Conservation (phyloP, 352 stramenopile genomes). For the Thalassiosira mediterranea region DNA sequence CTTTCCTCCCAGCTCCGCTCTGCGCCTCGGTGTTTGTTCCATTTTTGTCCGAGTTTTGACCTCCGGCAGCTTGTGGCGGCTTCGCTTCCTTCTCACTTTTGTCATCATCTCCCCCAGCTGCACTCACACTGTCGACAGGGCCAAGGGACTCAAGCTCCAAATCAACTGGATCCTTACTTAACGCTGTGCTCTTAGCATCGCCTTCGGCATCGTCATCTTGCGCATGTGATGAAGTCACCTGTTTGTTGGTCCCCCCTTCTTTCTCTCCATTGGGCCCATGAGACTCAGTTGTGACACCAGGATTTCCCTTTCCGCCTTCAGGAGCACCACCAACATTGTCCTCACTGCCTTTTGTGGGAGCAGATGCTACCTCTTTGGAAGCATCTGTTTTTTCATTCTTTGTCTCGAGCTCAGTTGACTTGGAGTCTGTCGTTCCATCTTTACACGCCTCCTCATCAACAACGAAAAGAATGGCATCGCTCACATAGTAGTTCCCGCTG, state of each 20-base stretch:
- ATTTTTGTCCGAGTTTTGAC: too few relatives aligned
- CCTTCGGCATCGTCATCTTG: neutral
- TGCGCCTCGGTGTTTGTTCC: too few relatives aligned
- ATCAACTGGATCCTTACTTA: too few relatives aligned
- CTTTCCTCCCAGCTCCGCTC: too few relatives aligned
- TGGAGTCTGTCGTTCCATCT: constrained; percentile 12
- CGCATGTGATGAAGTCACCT: neutral
- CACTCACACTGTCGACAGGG: too few relatives aligned
- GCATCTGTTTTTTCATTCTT: constrained; percentile 2
- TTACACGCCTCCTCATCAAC: constrained; percentile 17
- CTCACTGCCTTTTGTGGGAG: too few relatives aligned
- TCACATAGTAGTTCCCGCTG: constrained; percentile 27
- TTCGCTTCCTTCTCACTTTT: neutral
- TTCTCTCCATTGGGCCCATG: constrained; percentile 3
- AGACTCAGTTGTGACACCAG: too few relatives aligned
- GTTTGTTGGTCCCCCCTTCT: neutral
- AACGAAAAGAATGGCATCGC: constrained; percentile 35
- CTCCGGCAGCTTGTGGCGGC: neutral
- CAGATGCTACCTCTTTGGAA: neutral
- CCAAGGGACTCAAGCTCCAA: too few relatives aligned
- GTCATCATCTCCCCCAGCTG: neutral
- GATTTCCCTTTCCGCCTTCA: neutral
- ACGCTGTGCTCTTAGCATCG: too few relatives aligned
- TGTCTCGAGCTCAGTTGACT: neutral
- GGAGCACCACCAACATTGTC: neutral